Evolutionary conservation across 345 rosid species (phyloP), one percentile per base, ranked within the genome.

Genomic region (Camelina neglecta): DNA sequence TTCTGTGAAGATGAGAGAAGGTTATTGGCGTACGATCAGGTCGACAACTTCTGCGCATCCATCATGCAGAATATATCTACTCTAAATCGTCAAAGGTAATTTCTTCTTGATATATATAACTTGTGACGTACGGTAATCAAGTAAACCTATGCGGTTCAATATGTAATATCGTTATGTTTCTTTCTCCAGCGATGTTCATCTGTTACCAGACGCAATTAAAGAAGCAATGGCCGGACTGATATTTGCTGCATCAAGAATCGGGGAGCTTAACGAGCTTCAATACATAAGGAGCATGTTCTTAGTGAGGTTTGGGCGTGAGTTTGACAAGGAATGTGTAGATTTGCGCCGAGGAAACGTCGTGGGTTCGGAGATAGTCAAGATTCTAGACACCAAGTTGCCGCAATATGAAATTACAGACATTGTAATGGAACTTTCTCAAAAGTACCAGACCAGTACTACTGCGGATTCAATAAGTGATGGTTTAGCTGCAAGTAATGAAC

Each of bases 181-280:
- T 50, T 39, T 75, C 7, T n/a, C 2, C 29, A 78, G 67, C 9
- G 55, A 65, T 70, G 74, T 78, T 72, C 42, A 57, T 36, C 29
- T 26, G 36, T 72, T 85, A 58, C 78, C 84, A 0, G 39, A 73
- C 26, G 82, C 69, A 64, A 69, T 65, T 8, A 50, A 55, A 50
- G 78, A 81, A 75, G 81, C 84, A 47, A 61, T 81, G 41, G 78
- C 84, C 6, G 82, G 80, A n/a, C 2, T 85, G 8, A 54, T 81
- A 38, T 83, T 73, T 73, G 83, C 81, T 13, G 83, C 86, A 33
- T 75, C 85, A 45, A 85, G 84, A 76, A 81, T 83, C 15, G 88
- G 85, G 15, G 84, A 82, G 69, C 41, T 83, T 33, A 63, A 50
- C 11, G 85, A 78, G 65, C 79, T 83, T 12, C 76, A 77, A 2